Base-by-base conservation (phyloP, 2,329 filamentous ascomycete species). In the Botrytis pseudocinerea region DNA sequence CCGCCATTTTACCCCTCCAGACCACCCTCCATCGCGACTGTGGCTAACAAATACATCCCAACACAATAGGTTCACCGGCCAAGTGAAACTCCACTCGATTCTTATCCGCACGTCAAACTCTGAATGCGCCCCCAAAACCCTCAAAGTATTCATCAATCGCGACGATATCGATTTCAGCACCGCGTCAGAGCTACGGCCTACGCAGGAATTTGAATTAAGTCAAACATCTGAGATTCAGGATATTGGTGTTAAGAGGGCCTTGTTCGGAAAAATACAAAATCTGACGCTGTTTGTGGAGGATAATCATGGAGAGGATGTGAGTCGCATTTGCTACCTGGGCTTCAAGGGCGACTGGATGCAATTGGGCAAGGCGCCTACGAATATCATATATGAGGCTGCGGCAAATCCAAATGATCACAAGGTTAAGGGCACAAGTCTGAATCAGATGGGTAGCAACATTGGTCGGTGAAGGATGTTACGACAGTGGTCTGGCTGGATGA, bases 281-380 rank as follows among this genome's bases (percentile, higher is more conserved):
- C 85, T 99, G 75, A 90, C 91, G 22, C 85, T 99, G 68, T 98
- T 98, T 85, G 92, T 98, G 78, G 91, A 93, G 78, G 93, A 98
- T 81, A 99, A 98, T 81, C 97, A 95, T 83, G 88, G 90, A 78
- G 88, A 89, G 18, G 93, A 97, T 72, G 90, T 92, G 72, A 95
- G 93, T 62, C 87, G 90, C 66, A 82, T 98, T 2, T 90, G 87
- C 75, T 99, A 98, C 83, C 76, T 98, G 73, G 96, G 93, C 1
- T 98, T 99, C 85, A 95, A 93, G 83, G 96, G 96, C 38, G 93
- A 97, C 83, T 98, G 94, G 87, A 96, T 96, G 88, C 90, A 91
- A 81, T 83, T 97, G 79, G 96, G 92, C 64, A 87, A 92, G 72
- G 93, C 95, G 80, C 94, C 96, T 1, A 85, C 92, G 10, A 94